Conservation (phyloP, 805 yeast genomes). For the Teunomyces barrocoloradensis region DNA sequence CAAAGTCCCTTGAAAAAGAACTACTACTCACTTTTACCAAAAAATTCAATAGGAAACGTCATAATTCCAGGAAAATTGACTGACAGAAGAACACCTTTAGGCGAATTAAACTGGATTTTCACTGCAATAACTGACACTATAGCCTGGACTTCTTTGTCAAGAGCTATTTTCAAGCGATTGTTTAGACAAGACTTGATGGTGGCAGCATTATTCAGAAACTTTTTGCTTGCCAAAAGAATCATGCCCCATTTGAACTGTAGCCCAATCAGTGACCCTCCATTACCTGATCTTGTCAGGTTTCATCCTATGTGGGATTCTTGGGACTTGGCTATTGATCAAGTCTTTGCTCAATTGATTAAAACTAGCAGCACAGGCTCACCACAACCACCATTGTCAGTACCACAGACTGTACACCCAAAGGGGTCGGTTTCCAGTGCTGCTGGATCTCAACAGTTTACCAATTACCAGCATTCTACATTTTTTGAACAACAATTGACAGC, state of each 20-base stretch:
- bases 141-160: constrained; percentile 91
- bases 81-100: constrained; percentile 91
- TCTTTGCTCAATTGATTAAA: constrained; percentile 66
- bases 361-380: constrained; percentile 18
- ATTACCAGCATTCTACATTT: constrained; percentile 87
- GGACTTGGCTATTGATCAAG: constrained; percentile 96
- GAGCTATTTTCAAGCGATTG: constrained; percentile 82
- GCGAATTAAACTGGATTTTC: constrained; percentile 96
- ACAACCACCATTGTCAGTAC: constrained; percentile 1
- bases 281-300: constrained; percentile 75
- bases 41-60: constrained; percentile 52
- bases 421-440: constrained; percentile 2
- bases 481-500: constrained; percentile 96
- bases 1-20: constrained; percentile 65
- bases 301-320: constrained; percentile 98
- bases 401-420: neutral
- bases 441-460: constrained; percentile 26
- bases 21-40: constrained; percentile 46
- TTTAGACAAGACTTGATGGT: constrained; percentile 96
- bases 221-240: constrained; percentile 84
- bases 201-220: constrained; percentile 92
- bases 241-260: constrained; percentile 93
- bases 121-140: constrained; percentile 97
- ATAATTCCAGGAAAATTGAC: constrained; percentile 87
- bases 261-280: constrained; percentile 89